Conservation (phyloP, 2,329 filamentous ascomycete genomes). For the Neurospora crassa region DNA sequence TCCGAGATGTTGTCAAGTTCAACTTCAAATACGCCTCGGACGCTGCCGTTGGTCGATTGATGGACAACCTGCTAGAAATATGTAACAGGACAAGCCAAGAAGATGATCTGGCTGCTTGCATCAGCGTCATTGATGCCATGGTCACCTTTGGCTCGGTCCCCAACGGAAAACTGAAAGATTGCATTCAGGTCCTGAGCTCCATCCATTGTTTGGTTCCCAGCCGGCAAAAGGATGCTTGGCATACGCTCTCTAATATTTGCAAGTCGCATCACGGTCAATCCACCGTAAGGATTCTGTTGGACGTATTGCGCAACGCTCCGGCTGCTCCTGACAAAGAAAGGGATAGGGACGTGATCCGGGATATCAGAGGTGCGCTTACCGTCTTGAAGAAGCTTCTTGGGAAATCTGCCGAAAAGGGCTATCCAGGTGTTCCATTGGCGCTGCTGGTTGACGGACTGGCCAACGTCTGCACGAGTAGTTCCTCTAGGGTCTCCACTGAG, state of each 20-base stretch:
- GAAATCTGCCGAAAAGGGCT: conserved; percentile 49
- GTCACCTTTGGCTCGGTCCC: conserved; percentile 66
- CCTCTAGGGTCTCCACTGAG: conserved; percentile 35
- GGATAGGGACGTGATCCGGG: conserved; percentile 42
- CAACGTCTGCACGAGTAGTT: conserved; percentile 37
- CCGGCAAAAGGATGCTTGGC: conserved; percentile 58
- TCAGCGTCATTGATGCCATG: conserved; percentile 58
- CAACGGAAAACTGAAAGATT: conserved; percentile 49
- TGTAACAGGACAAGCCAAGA: conserved; percentile 57
- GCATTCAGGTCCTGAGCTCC: conserved; percentile 61
- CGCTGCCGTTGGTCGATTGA: conserved; percentile 43
- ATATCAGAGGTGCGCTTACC: conserved; percentile 52
- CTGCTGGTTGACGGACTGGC: conserved; percentile 48
- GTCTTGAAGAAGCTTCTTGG: conserved; percentile 54
- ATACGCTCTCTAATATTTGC: conserved; percentile 59
- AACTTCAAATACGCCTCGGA: conserved; percentile 32
- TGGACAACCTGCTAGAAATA: conserved; percentile 54
- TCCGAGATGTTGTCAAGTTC: conserved; percentile 64
- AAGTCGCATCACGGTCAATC: conserved; percentile 65
- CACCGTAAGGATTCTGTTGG: conserved; percentile 55
- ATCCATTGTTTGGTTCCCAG: conserved; percentile 57
- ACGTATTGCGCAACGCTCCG: conserved; percentile 45
- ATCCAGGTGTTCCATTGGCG: conserved; percentile 48
- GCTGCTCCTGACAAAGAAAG: conserved; percentile 21
- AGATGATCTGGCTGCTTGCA: conserved; percentile 57